These are phyloP conservation scores for Quambalaria eucalypti DNA, from an alignment of 1,284 basidiomycete species.

Conservation along the genomic window DNA sequence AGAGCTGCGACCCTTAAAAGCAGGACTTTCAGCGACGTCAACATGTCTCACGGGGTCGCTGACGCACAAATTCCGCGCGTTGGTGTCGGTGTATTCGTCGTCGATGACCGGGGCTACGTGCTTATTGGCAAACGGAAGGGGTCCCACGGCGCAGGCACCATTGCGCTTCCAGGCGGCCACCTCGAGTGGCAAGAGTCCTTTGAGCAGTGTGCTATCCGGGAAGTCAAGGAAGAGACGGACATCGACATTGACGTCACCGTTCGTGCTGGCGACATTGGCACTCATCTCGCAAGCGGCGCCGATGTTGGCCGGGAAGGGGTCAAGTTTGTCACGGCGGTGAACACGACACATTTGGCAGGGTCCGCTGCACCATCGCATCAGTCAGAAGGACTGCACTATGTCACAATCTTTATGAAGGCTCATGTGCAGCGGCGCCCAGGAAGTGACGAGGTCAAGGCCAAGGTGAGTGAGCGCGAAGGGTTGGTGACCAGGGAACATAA, in stretches of 20 bases:
- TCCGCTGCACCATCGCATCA: too few relatives aligned
- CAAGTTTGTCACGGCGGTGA: constrained; percentile 23
- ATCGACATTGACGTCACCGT: constrained; percentile 10
- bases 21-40: too few relatives aligned
- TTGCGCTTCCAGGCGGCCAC: constrained; percentile 43
- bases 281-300: constrained; percentile 1
- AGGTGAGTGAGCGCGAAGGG: constrained; percentile 37
- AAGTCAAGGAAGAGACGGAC: constrained; percentile 24
- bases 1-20: too few relatives aligned
- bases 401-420: constrained; percentile 41
- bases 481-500: constrained; percentile 4
- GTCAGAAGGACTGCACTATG: constrained; percentile 35
- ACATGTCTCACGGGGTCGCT: too few relatives aligned
- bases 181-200: constrained; percentile 42
- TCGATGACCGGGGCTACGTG: constrained; percentile 24
- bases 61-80: constrained; percentile 35
- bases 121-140: constrained; percentile 40
- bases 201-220: constrained; percentile 31
- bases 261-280: constrained; percentile 4
- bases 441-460: constrained; percentile 3
- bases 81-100: constrained; percentile 40
- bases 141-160: constrained; percentile 34
- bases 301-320: constrained; percentile 5
- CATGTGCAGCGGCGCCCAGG: constrained; percentile 9
- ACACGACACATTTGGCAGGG: too few relatives aligned